Base-by-base conservation (phyloP, 495 filamentous ascomycete genomes). In the Tuber indicum region DNA sequence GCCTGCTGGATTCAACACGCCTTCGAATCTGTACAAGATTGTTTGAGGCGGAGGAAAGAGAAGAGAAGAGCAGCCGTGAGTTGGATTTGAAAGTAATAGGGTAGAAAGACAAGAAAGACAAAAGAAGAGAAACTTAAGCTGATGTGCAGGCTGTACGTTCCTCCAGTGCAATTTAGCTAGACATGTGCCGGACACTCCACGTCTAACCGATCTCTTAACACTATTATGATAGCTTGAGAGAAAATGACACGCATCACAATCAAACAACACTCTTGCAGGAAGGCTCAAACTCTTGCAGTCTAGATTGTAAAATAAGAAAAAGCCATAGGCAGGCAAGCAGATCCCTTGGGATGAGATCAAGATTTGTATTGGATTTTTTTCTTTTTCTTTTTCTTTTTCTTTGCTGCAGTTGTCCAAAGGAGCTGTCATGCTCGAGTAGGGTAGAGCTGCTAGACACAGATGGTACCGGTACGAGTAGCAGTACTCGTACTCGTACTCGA, bases 241-340 rank as follows among this genome's bases (percentile, higher is more conserved):
- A 66, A 32, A 32, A 66, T 32, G 58, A 66, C 58, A 66, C 58
- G 58, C n/a, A 66, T 66, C 58, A 66, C 58, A 26, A 66, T 17
- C 12, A 66, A 66, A 66, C 58, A 58, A n/a, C 19, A 62, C n/a
- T 66, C n/a, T 32, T 17, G 58, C 58, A 66, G 58, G n/a, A 66
- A 66, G 58, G 58, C 58, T 66, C 58, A 32, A 66, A 66, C 58
- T 1, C 10, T 16, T 16, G 12, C n/a, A 32, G 58, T 66, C n/a
- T 32, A n/a, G 14, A 32, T 66, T n/a, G 32, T 66, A 17, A 17
- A 66, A 66, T 66, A 17, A 17, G n/a, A 17, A 66, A 66, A 32
- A 17, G 58, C 39, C 2, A 41, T 41, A 66, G 5, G 58, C 12
- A 66, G 10, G n/a, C 32, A 66, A 2, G 58, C n/a, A 16, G 10